Base-by-base conservation (phyloP, 345 rosid species). In the Cardamine occulta region DNA sequence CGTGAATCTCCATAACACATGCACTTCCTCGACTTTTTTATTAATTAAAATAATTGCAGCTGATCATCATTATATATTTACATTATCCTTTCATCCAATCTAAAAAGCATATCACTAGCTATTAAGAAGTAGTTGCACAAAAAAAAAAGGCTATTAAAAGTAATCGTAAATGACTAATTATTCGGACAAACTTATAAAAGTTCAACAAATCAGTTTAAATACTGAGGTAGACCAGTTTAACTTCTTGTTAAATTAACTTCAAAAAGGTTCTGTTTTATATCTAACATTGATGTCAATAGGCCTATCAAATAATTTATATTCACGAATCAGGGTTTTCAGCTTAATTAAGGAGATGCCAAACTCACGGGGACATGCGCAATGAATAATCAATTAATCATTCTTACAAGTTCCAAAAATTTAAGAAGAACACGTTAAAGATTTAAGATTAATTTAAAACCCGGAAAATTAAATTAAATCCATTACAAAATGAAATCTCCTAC, bases 401-500 rank as follows among this genome's bases (percentile, higher is more conserved):
- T 31, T n/a, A n/a, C n/a, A n/a, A n/a, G n/a, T n/a, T 64, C 57
- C 7, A 2, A 28, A 23, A 29, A 8, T 2, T 17, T 13, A 0
- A 37, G n/a, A 49, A 37, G 37, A 48, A 47, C 0, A 23, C 37
- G 3, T 62, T 18, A 26, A n/a, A 18, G 17, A 44, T 4, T 14
- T 5, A 42, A 14, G 14, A n/a, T n/a, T n/a, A n/a, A 40, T 40
- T 34, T 9, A 9, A 37, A 39, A 39, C 44, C 15, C 4, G 44
- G 15, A n/a, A n/a, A n/a, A n/a, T n/a, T n/a, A n/a, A n/a, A n/a
- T n/a, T n/a, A n/a, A n/a, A n/a, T n/a, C n/a, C n/a, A n/a, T n/a
- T n/a, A n/a, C n/a, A 39, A 66, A 44, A 2, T 15, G 29, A 32
- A 59, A 29, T 18, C 75, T 71, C 73, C 73, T 78, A 79, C 83